Base-by-base conservation (phyloP, 2,329 filamentous ascomycete species). In the Fusarium citri region DNA sequence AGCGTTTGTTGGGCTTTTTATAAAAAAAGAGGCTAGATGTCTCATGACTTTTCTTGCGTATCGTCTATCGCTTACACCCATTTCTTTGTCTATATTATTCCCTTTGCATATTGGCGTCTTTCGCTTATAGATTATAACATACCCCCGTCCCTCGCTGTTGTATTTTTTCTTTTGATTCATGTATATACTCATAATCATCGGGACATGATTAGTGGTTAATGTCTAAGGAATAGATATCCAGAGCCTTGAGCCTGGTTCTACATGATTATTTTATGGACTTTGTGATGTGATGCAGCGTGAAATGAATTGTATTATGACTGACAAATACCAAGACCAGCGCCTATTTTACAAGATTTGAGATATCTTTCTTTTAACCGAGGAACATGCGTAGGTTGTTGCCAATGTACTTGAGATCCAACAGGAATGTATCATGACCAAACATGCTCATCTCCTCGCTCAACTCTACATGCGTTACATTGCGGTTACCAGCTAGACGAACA, bases 341-440 rank as follows among this genome's bases (percentile, higher is more conserved):
- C 56, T 3, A 8, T 31, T 56, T 67, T 45, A 63, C 43, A n/a
- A n/a, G n/a, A 51, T 57, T 48, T 40, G 22, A 30, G 18, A 40
- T 22, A 31, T n/a, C 8, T 1, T 51, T 22, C 14, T 22, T 14
- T 40, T 64, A 95, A 2, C 86, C 87, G 72, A 99, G 79, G 79
- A 99, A 99, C 73, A 87, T 87, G 74, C 89, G 90, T 48, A 99
- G 83, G 51, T 90, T 92, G 0, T 94, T 94, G 6, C 96, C 96
- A 51, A 99, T 93, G 73, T 97, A 92, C 82, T 97, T 90, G 60
- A 98, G 81, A 80, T 99, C 96, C 45, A 99, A 83, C 76, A 99
- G 80, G 78, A 99, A 99, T 1, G 95, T 98, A 78, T 99, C 96
- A 76, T 99, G 96, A 1, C 96, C 96, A 78, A 99, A 99, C 74